A percentile compares a stretch with the other conserved stretches of the same genome.
Evolutionary conservation across 2,329 filamentous ascomycete species (phyloP).

Genomic region (Calonectria henricotiae): DNA sequence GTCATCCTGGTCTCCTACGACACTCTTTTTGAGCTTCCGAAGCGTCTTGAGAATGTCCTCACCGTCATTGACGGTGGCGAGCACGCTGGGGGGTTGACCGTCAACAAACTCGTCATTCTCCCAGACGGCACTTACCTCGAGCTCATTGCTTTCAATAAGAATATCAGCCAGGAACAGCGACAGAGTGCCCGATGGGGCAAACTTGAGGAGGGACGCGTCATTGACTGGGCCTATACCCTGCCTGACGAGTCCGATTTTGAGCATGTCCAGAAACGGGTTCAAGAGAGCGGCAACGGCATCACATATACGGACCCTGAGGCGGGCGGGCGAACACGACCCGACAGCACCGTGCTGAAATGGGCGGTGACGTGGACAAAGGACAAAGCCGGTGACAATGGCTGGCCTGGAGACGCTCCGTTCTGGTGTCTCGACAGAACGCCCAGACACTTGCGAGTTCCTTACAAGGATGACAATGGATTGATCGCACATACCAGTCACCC

Average conservation of each 20-base stretch:
- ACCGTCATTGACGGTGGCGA: conserved; percentile 73
- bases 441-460: conserved; percentile 71
- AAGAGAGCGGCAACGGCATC: conserved; percentile 54
- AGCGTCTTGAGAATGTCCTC: conserved; percentile 70
- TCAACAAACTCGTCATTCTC: conserved; percentile 76
- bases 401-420: conserved; percentile 73
- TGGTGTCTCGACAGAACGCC: conserved; percentile 77
- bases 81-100: conserved; percentile 74
- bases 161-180: conserved; percentile 59
- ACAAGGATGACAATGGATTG: conserved; percentile 43
- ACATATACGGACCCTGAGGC: conserved; percentile 66
- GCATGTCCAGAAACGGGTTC: conserved; percentile 59
- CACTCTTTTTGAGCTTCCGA: conserved; percentile 65
- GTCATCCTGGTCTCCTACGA: conserved; percentile 74
- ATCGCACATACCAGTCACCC: conserved; percentile 63
- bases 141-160: conserved; percentile 74
- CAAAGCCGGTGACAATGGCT: conserved; percentile 46
- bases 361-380: conserved; percentile 66
- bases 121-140: conserved; percentile 78
- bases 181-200: conserved; percentile 73
- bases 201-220: conserved; percentile 65
- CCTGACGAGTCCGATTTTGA: conserved; percentile 57
- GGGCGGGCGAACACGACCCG: conserved; percentile 70
- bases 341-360: conserved; percentile 74
- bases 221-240: conserved; percentile 76